Percentiles rank a stretch among this genome's conserved stretches.
phyloP scores from a whole-genome alignment of 225 moss, liverwort and hornwort genomes.

The Rhytidiadelphus loreus region DNA sequence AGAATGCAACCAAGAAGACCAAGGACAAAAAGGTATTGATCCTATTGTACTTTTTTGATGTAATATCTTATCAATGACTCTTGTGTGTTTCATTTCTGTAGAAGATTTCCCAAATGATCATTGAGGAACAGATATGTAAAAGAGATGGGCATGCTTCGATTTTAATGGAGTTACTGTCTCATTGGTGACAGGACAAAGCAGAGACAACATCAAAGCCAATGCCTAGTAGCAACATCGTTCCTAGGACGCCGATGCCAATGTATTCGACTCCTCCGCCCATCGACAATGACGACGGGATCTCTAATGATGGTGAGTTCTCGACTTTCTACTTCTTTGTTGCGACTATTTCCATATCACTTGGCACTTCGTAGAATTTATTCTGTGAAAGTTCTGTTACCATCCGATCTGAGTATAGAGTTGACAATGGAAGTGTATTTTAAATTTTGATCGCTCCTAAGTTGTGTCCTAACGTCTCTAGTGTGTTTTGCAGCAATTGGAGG shows the following conservation, averaged over 20 bases:
- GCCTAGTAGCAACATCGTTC: constrained; percentile 8
- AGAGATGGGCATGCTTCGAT: background rate
- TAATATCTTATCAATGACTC: background rate
- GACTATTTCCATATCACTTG: background rate
- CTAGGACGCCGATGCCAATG: constrained; percentile 45
- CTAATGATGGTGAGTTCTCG: constrained; percentile 37
- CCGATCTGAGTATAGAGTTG: background rate
- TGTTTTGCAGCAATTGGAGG: constrained; percentile 38
- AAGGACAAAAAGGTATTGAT: constrained; percentile 41
- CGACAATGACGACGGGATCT: constrained; percentile 55
- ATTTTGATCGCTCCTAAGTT: background rate
- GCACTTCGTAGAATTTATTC: background rate
- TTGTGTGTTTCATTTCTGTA: background rate
- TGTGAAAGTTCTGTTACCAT: background rate
- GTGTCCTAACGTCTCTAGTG: background rate
- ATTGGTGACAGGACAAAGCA: constrained; percentile 33
- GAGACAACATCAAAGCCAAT: constrained; percentile 20
- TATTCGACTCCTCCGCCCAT: constrained; percentile 44
- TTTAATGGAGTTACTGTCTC: background rate
- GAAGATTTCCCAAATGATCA: background rate
- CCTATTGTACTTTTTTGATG: background rate
- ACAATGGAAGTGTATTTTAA: background rate
- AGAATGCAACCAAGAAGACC: constrained; percentile 35
- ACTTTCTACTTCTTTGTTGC: background rate
- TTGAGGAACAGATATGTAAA: background rate